Percentiles rank a stretch among this genome's conserved stretches.
These are phyloP conservation scores for Colletotrichum spinosum DNA, from an alignment of 2,329 filamentous ascomycete genomes.

Conservation along the genomic window DNA sequence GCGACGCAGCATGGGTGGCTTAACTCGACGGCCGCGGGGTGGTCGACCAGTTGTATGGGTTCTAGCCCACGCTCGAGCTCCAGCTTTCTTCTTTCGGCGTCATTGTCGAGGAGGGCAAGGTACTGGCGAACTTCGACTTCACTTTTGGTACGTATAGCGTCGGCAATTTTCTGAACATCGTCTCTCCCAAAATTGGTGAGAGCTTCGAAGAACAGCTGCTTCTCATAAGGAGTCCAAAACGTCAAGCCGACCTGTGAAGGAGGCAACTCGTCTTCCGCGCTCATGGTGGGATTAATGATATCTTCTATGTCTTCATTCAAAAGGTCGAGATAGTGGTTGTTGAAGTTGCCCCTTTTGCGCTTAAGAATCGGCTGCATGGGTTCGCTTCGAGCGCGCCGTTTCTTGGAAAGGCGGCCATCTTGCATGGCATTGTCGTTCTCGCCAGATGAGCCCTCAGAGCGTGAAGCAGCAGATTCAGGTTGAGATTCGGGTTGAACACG, in stretches of 20 bases:
- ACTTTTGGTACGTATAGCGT: conserved; percentile 76
- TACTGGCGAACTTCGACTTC: conserved; percentile 80
- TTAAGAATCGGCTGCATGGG: conserved; percentile 53
- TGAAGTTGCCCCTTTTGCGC: conserved; percentile 56
- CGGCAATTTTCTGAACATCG: conserved; percentile 71
- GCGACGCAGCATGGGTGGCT: conserved; percentile 71
- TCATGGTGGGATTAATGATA: conserved; percentile 52
- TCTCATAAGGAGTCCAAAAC: conserved; percentile 78
- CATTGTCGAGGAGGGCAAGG: conserved; percentile 69
- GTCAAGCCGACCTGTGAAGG: conserved; percentile 75
- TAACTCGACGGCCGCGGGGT: conserved; percentile 80
- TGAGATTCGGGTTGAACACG: too few species aligned
- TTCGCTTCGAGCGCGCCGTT: conserved; percentile 44
- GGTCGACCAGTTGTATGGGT: conserved; percentile 62
- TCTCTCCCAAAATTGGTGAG: conserved; percentile 73
- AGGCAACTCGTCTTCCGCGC: conserved; percentile 47
- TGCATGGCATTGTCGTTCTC: conserved; percentile 6
- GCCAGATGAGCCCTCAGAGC: neutral
- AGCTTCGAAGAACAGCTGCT: conserved; percentile 74
- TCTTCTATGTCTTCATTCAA: conserved; percentile 71
- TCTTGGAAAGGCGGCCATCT: conserved; percentile 40
- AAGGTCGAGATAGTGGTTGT: conserved; percentile 59
- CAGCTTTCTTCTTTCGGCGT: conserved; percentile 53
- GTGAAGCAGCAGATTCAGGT: neutral
- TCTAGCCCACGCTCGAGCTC: conserved; percentile 42